phyloP scores from a whole-genome alignment of 129 eudicot genomes.

The Artemisia tridentata region DNA sequence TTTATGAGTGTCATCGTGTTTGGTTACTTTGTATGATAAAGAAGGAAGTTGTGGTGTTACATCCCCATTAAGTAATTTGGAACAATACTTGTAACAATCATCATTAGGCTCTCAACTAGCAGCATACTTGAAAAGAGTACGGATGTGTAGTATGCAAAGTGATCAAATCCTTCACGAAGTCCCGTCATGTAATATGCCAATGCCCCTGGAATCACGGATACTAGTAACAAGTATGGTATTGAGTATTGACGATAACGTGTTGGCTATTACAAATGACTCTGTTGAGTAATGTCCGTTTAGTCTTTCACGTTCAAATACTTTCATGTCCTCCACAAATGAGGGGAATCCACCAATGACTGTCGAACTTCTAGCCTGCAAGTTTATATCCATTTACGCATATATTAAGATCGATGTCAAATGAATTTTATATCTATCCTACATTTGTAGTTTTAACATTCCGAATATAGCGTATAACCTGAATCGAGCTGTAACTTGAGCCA shows the following conservation, averaged over 20 bases:
- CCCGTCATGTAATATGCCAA: constrained; percentile 38
- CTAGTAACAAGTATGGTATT: constrained; percentile 35
- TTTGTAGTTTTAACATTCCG: background rate
- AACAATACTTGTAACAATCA: constrained; percentile 50
- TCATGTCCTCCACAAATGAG: constrained; percentile 85
- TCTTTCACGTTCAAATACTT: constrained; percentile 47
- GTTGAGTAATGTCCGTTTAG: constrained; percentile 45
- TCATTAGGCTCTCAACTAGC: constrained; percentile 52
- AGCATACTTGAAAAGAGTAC: constrained; percentile 33
- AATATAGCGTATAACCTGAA: constrained; percentile 41
- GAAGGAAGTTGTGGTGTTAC: too few relatives aligned
- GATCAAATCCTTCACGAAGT: constrained; percentile 35
- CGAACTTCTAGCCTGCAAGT: constrained; percentile 63
- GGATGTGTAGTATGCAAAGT: constrained; percentile 32
- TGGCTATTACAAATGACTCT: constrained; percentile 38
- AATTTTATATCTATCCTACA: background rate
- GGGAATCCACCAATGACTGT: constrained; percentile 91
- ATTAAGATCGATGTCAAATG: background rate
- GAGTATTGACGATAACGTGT: constrained; percentile 46
- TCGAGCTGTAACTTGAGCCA: constrained; percentile 47
- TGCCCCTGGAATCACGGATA: constrained; percentile 42
- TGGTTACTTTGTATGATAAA: too few relatives aligned
- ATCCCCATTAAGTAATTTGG: constrained; percentile 54
- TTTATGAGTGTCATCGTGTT: too few relatives aligned
- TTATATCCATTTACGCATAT: background rate